phyloP scores from a whole-genome alignment of 768 basidiomycete genomes.

The Cyclocybe cylindracea region DNA sequence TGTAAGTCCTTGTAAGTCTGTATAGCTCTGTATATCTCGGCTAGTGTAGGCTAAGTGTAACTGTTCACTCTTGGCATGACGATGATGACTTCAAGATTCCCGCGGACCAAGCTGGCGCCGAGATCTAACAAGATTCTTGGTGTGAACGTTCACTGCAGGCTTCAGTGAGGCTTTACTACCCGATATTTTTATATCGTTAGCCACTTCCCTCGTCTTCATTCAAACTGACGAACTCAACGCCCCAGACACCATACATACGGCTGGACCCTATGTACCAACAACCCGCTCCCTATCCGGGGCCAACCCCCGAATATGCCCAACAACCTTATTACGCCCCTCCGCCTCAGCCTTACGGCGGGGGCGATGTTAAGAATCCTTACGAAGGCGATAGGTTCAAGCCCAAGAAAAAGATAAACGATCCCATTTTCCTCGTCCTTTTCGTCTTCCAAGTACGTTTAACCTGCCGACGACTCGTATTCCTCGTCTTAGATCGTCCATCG shows the following conservation, averaged over 20 bases:
- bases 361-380: constrained; percentile 52
- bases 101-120: no score
- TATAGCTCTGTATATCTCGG: no score
- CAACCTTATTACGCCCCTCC: constrained; percentile 28
- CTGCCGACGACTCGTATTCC: neutral
- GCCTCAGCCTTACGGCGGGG: constrained; percentile 12
- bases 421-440: constrained; percentile 70
- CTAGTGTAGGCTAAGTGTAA: no score
- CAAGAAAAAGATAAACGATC: constrained; percentile 72
- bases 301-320: constrained; percentile 38
- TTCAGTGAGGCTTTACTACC: neutral
- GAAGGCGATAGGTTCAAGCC: constrained; percentile 66
- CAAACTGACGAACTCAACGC: neutral
- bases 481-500: neutral
- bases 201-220: neutral
- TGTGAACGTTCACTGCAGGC: no score
- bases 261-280: constrained; percentile 24
- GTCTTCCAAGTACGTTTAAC: constrained; percentile 55
- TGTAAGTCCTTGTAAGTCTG: no score
- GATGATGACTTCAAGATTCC: no score
- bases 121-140: no score
- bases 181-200: neutral
- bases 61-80: no score
- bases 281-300: constrained; percentile 36
- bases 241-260: neutral